Base-by-base conservation (phyloP, 1,284 basidiomycete genomes). In the Rhodofomes roseus region DNA sequence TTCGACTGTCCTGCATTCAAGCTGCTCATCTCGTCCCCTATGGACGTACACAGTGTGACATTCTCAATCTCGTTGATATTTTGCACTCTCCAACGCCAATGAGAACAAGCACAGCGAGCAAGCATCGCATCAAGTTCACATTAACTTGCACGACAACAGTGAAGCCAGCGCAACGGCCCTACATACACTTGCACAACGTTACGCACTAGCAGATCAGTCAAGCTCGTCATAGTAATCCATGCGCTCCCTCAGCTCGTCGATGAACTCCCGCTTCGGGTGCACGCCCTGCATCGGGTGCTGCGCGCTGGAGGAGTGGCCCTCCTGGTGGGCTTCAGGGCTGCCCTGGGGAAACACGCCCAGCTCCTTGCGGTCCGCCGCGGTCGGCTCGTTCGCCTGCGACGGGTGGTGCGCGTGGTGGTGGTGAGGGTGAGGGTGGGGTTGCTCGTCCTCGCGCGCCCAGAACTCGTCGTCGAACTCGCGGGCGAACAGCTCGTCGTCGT, bases 191-290 rank as follows among this genome's bases (percentile, higher is more conserved):
- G n/a, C 23, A 46, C 23, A n/a, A n/a, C n/a, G n/a, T n/a, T n/a
- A n/a, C n/a, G n/a, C n/a, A n/a, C n/a, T n/a, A n/a, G n/a, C n/a
- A 48, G 25, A 23, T 29, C 18, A 48, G 25, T 48, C 46, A 48
- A 48, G 46, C 46, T 48, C 46, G 25, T 48, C 46, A n/a, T 48
- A 48, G 46, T 4, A 48, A 48, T 48, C 46, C 46, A 48, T 48
- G 46, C 46, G 46, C 46, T 48, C 46, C 46, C 46, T 48, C 2
- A 48, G 46, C 46, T 48, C 46, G 46, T 48, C 46, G 4, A 48
- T 18, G 46, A 48, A 48, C 46, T 27, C 46, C 46, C 46, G 11
- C 46, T 48, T 48, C 11, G 46, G 46, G 25, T 14, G 23, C 23
- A 48, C 23, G 46, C 46, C 46, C 22, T 48, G 46, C 46, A 48